Conservation (phyloP, 2,329 filamentous ascomycete genomes). For the Fonsecaea nubica region DNA sequence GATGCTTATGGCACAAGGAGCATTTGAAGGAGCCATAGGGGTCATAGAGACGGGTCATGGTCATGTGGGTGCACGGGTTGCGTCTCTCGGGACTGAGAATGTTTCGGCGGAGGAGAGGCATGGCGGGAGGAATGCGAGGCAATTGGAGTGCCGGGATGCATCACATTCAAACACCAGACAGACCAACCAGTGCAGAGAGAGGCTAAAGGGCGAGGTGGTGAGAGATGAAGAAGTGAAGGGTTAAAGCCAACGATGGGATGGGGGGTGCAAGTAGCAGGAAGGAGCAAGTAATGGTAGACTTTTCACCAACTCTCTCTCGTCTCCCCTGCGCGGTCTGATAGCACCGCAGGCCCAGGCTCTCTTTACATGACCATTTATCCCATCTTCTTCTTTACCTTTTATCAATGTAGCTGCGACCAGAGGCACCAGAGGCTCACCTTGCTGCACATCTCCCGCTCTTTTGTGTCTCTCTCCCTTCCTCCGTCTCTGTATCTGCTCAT, state of each 20-base stretch:
- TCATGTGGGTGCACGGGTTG: conserved; percentile 68
- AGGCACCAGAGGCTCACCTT: not conserved
- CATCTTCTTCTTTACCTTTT: not conserved
- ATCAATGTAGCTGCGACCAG: not conserved
- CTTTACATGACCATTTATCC: not conserved
- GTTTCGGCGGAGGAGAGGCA: conserved; percentile 34
- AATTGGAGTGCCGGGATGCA: conserved; percentile 1
- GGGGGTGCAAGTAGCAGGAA: not conserved
- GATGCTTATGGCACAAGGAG: conserved; percentile 61
- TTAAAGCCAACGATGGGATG: not conserved
- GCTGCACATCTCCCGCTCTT: not conserved
- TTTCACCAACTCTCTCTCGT: not conserved
- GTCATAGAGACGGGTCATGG: conserved; percentile 67
- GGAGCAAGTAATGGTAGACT: not conserved
- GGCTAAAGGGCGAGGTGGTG: not conserved
- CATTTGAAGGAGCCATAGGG: conserved; percentile 60
- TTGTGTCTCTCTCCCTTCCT: not conserved
- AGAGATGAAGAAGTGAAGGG: conserved; percentile 3
- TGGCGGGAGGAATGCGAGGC: conserved; percentile 8
- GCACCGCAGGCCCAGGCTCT: not conserved
- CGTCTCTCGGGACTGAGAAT: conserved; percentile 28
- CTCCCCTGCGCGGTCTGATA: not conserved
- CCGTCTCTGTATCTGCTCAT: not conserved
- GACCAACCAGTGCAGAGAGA: not conserved
- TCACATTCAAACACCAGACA: not conserved